These are phyloP conservation scores for Lophiotrema nucula DNA, from an alignment of 495 filamentous ascomycete species.

Conservation along the genomic window DNA sequence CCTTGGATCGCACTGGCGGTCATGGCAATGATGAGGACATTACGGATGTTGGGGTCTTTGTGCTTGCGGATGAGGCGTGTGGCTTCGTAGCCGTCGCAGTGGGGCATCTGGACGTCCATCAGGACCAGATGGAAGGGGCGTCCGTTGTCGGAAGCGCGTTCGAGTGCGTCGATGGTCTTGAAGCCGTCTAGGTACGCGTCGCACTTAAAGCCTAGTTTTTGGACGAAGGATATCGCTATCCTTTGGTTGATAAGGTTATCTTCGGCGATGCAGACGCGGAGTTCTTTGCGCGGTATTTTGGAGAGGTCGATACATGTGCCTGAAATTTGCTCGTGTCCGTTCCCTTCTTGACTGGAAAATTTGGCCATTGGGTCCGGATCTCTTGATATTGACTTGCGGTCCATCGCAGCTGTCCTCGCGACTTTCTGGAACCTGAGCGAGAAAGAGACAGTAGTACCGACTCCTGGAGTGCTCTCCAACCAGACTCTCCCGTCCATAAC, in stretches of 20 bases:
- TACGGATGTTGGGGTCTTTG: constrained; percentile 66
- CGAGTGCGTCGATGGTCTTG: constrained; percentile 81
- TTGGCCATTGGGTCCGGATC: constrained; percentile 56
- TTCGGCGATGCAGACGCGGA: constrained; percentile 85
- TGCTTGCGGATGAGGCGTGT: constrained; percentile 77
- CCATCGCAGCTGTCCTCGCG: constrained; percentile 30
- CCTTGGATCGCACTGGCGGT: constrained; percentile 89
- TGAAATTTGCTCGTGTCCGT: constrained; percentile 21
- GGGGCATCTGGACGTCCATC: constrained; percentile 96
- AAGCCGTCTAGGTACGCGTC: constrained; percentile 83
- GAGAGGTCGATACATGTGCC: constrained; percentile 53
- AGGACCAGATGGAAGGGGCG: constrained; percentile 76
- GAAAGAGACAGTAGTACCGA: constrained; percentile 85
- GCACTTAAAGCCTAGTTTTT: constrained; percentile 74
- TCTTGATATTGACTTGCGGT: constrained; percentile 20
- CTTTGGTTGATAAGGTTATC: constrained; percentile 85
- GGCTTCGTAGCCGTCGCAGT: constrained; percentile 83
- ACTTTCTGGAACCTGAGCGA: constrained; percentile 79
- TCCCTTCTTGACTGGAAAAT: constrained; percentile 51
- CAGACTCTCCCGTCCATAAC: constrained; percentile 82
- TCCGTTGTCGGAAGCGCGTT: constrained; percentile 64
- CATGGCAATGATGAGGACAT: constrained; percentile 87
- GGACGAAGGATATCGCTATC: constrained; percentile 87
- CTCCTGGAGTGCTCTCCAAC: constrained; percentile 71
- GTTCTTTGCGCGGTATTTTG: constrained; percentile 68